Base-by-base conservation (phyloP, 768 basidiomycete species). In the Panellus pusillus region DNA sequence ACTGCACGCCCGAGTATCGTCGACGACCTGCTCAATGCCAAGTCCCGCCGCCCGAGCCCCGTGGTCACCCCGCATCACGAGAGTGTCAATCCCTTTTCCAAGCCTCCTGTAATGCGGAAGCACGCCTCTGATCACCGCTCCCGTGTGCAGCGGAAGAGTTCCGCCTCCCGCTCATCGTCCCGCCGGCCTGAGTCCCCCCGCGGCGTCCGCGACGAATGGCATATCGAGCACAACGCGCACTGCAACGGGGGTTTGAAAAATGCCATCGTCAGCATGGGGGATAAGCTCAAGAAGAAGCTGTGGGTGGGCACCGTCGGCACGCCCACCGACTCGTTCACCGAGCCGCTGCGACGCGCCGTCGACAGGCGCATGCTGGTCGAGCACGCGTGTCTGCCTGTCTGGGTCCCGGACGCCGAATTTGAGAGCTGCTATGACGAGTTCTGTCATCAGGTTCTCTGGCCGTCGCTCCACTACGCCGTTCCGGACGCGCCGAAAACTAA, bases 401-500 rank as follows among this genome's bases (percentile, higher is more conserved):
- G 90, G 91, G 86, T 93, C 50, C 85, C 87, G 0, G 87, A 90
- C 63, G 77, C 79, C 2, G 90, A 90, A 63, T 92, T 93, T 57
- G 77, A 83, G 55, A 82, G 82, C 45, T 86, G 82, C 64, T 93
- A 93, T 59, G 90, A 92, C 66, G 86, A 89, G 61, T 93, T 91
- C 67, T 93, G 91, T 63, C 91, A 93, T 61, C 89, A 90, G 70
- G 90, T 93, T 15, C 78, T 93, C 27, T 94, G 91, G 91, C 91
- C 91, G 0, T 87, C 86, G 58, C 73, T 94, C 15, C 91, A 93
- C 67, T 93, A 91, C 62, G 87, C 88, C 9, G 81, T 93, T 44
- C 91, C 91, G 2, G 91, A 93, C 63, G 91, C 91, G 1, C 91
- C 91, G 0, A 91, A 89, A 72, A 92, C 87, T 0, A 91, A 89